Evolutionary conservation across 306 rosid genomes (phyloP), one percentile per base, ranked within the genome.

Genomic region (Fragaria ananassa): DNA sequence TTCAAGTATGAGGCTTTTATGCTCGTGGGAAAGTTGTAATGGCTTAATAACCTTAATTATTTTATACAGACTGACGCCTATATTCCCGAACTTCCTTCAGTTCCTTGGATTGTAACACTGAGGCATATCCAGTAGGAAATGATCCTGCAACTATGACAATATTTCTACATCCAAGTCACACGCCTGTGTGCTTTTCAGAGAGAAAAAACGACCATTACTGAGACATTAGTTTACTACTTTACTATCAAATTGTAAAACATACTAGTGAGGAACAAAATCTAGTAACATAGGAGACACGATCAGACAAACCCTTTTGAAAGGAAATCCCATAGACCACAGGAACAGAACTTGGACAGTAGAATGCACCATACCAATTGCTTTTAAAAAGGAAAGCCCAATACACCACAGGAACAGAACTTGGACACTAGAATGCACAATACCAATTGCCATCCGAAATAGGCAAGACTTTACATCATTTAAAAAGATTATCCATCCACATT

Each of bases 1-100:
- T 72, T 74, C 15, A n/a, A 57, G 4, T 42, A 42, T 35, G 70
- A 78, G 74, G 85, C 80, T 29, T 82, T 82, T 62, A 82, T 69
- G 82, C 82, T 82, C 6, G 79, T 49, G 29, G 82, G 82, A 8
- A 82, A 78, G 46, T 19, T 17, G 27, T 64, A 37, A 37, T 31
- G 35, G 8, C 17, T 10, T 62, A 7, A 63, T 34, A 10, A 19
- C 34, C 35, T 23, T 23, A 18, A 58, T 58, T 14, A 57, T 14
- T 57, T 57, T 14, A 57, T 8, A 47, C 53, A 49, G n/a, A 58
- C 63, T 23, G 35, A 5, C 0, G 13, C 61, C 29, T 54, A 19
- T 2, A 8, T 53, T 53, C 60, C 53, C 17, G 10, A 47, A 49
- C 19, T 44, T 8, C 61, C 31, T 29, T 29, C 31, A 29, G 2